Base-by-base conservation (phyloP, 1,284 basidiomycete genomes). In the Rhodofomes roseus region DNA sequence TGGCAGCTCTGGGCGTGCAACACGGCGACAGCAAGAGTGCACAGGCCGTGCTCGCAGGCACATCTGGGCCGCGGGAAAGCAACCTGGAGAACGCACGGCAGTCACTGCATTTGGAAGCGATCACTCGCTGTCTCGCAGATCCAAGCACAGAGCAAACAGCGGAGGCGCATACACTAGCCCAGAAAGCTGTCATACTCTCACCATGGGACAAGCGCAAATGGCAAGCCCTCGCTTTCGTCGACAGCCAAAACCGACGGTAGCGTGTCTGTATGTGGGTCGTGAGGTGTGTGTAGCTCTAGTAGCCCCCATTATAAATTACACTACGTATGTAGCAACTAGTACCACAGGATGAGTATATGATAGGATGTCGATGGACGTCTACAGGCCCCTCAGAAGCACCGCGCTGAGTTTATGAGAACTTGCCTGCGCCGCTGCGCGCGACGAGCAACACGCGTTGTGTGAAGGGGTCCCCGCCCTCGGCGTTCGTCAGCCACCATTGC, bases 101-200 rank as follows among this genome's bases (percentile, higher is more conserved):
- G 16, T 71, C 80, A 0, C 73, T 83, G 22, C 79, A 81, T 41
- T 67, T 84, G 27, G 73, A 79, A 16, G 76, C 79, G 14, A 66
- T 79, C 62, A 65, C 75, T 65, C 60, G 59, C 11, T 62, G 55
- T 43, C 31, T 63, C 6, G 74, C 77, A 51, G 66, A 72, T 65
- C 65, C 63, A 29, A 71, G 66, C 64, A 61, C 62, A 59, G 63
- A 62, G 56, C 56, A 68, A 68, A 52, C 18, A 57, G 59, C 65
- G 40, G 70, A 66, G 16, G 80, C 81, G 0, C 64, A 77, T 40
- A 73, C 68, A 37, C 74, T 77, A 44, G 84, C 86, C 9, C 88
- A 92, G 71, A 84, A 82, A 66, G 84, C 83, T 2, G 77, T 93
- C 48, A 81, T 87, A 79, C 74, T 92, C 43, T 76, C 81, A 16